Conservation (phyloP, 1,139 yeast species). For the Saccharomyces hybrid region DNA sequence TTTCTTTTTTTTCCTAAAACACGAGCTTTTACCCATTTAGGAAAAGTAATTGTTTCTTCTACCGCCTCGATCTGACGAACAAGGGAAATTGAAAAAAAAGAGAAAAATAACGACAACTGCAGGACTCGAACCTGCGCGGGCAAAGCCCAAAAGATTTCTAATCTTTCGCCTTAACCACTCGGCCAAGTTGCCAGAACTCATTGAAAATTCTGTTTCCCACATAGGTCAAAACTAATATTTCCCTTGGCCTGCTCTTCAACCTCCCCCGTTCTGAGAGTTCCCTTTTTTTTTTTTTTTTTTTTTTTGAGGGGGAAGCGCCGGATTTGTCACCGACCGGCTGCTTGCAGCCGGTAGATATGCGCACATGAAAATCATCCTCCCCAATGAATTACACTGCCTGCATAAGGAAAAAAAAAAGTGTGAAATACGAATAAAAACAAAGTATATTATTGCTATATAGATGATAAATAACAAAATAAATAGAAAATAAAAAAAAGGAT, state of each 20-base stretch:
- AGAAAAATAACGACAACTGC: constrained; percentile 32
- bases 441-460: background rate
- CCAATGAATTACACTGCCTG: background rate
- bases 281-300: background rate
- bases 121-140: constrained; percentile 37
- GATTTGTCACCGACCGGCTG: background rate
- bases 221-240: no score
- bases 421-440: background rate
- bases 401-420: background rate
- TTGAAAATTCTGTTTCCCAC: background rate
- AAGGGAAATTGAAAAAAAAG: background rate
- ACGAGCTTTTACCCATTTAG: background rate
- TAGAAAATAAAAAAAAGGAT: background rate
- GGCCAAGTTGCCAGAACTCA: constrained; percentile 39
- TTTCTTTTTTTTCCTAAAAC: background rate
- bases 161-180: constrained; percentile 50
- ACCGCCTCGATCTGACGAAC: background rate
- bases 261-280: no score
- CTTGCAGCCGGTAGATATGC: background rate
- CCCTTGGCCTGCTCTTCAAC: no score
- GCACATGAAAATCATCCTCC: background rate
- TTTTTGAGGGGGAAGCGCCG: background rate
- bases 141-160: constrained; percentile 45
- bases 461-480: constrained; percentile 1
- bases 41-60: background rate